These are phyloP conservation scores for Bipolaris victoriae DNA, from an alignment of 2,329 filamentous ascomycete species.

Conservation along the genomic window DNA sequence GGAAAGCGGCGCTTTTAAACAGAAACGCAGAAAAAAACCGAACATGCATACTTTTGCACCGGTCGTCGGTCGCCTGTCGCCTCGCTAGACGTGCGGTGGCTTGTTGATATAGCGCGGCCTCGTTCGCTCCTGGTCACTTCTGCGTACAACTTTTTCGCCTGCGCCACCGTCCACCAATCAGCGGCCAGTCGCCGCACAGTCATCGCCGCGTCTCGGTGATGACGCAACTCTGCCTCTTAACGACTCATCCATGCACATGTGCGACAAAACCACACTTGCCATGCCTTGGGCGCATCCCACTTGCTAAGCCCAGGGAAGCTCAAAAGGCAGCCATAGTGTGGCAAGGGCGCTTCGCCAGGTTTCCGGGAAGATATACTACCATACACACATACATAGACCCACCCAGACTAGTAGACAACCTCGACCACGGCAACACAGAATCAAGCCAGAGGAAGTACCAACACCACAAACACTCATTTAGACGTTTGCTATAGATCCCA, in stretches of 20 bases:
- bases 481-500: background rate
- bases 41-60: background rate
- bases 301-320: too few species aligned
- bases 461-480: slow-evolving; percentile 13
- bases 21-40: slow-evolving; percentile 1
- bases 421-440: slow-evolving; percentile 5
- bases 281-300: slow-evolving; percentile 3
- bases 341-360: background rate
- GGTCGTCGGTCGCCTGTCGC: background rate
- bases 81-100: slow-evolving; percentile 6
- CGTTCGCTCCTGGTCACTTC: slow-evolving; percentile 13
- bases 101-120: slow-evolving; percentile 7
- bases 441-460: slow-evolving; percentile 10
- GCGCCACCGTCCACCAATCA: slow-evolving; percentile 22
- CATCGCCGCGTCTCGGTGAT: slow-evolving; percentile 14
- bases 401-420: slow-evolving; percentile 1
- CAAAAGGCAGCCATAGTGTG: background rate
- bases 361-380: background rate
- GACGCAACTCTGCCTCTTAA: slow-evolving; percentile 12
- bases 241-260: slow-evolving; percentile 7
- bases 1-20: slow-evolving; percentile 13
- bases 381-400: slow-evolving; percentile 1
- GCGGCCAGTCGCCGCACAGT: slow-evolving; percentile 16
- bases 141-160: slow-evolving; percentile 20
- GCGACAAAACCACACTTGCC: background rate